A percentile compares a stretch with the other conserved stretches of the same genome.
Evolutionary conservation across 2,329 filamentous ascomycete species (phyloP).

Genomic region (Monilinia polystroma): DNA sequence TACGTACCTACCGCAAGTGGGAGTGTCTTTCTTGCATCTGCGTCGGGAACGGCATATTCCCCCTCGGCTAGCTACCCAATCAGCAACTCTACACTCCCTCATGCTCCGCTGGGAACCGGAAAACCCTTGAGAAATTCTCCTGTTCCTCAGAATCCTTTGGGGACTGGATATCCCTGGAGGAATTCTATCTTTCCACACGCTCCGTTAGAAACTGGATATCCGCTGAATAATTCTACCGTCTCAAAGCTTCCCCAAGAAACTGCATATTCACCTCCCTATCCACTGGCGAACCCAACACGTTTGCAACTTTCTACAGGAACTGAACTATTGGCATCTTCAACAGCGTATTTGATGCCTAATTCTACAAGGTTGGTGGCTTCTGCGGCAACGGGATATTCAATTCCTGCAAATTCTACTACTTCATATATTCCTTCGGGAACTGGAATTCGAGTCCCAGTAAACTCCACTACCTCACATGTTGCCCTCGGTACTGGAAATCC

Average conservation of each 20-base stretch:
- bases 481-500: neutral
- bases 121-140: neutral
- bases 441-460: neutral
- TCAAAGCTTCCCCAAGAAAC: neutral
- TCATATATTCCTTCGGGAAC: neutral
- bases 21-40: neutral
- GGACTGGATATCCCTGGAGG: neutral
- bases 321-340: too few relatives aligned
- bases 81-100: neutral
- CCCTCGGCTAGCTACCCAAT: neutral
- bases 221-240: too few relatives aligned
- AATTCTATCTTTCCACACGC: neutral
- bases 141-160: too few relatives aligned
- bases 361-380: too few relatives aligned
- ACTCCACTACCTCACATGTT: neutral
- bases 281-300: neutral
- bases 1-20: neutral
- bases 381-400: neutral
- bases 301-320: too few relatives aligned
- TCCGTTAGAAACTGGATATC: neutral
- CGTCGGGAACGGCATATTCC: constrained; percentile 1
- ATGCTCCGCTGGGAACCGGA: neutral
- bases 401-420: neutral
- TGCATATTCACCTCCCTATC: constrained; percentile 1
- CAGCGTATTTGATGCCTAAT: too few relatives aligned